Conservation (phyloP, 228 moss, liverwort and hornwort species). For the Sphagnum fallax region DNA sequence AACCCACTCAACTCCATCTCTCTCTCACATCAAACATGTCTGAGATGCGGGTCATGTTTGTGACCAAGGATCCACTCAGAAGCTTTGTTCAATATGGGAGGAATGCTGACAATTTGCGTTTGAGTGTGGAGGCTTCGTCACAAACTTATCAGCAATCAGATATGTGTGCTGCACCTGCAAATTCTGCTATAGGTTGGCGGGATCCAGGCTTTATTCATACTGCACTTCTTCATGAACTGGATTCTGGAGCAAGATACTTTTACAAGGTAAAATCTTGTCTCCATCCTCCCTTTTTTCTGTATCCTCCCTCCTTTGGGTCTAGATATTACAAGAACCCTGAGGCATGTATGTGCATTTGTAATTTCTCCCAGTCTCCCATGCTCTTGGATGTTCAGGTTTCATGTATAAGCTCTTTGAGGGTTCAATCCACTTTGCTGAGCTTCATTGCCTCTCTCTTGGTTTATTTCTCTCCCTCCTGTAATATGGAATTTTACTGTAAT, state of each 20-base stretch:
- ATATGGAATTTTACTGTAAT: too few species aligned
- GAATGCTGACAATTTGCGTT: constrained; percentile 11
- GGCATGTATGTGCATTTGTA: too few species aligned
- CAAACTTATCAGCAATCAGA: constrained; percentile 30
- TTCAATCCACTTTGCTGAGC: too few species aligned
- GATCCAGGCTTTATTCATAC: constrained; percentile 49
- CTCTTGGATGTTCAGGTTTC: too few species aligned
- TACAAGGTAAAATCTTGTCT: constrained; percentile 21
- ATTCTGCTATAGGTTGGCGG: constrained; percentile 43
- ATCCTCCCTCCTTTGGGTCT: neutral
- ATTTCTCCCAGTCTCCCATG: too few species aligned
- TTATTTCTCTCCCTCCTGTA: too few species aligned
- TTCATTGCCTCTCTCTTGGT: too few species aligned
- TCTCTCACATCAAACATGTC: constrained; percentile 25
- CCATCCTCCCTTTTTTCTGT: neutral
- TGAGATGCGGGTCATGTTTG: constrained; percentile 60
- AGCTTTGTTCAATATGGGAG: constrained; percentile 31
- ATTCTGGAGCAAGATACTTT: constrained; percentile 31
- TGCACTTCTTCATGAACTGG: constrained; percentile 29
- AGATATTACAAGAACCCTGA: too few species aligned
- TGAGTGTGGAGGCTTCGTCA: constrained; percentile 10
- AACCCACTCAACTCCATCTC: constrained; percentile 61
- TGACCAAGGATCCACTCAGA: constrained; percentile 28
- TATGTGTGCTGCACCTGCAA: constrained; percentile 54
- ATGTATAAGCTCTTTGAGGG: too few species aligned